Base-by-base conservation (phyloP, 2,329 filamentous ascomycete genomes). In the Fusarium lyarnte region DNA sequence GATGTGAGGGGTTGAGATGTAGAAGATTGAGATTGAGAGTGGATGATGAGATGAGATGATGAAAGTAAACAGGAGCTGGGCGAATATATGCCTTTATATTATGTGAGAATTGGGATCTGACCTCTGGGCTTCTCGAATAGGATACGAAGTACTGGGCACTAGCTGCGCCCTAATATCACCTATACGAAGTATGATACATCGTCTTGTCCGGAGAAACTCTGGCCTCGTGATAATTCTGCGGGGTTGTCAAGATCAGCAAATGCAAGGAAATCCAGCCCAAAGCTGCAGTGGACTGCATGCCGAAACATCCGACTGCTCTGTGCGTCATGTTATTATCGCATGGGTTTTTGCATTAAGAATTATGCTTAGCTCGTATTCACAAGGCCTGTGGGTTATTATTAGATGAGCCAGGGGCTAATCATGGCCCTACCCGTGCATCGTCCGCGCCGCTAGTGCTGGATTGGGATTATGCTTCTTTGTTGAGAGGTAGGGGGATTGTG, bases 311-410 rank as follows among this genome's bases (percentile, higher is more conserved):
- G 57, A 59, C 57, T 16, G 36, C 27, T 17, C 36, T 38, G 19
- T 52, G 36, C 46, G 36, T 53, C 27, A 36, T 53, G 35, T 27
- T 31, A 52, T 53, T 23, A 54, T 42, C 10, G 36, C 57, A 54
- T 35, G 46, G 57, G 12, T 33, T 14, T 41, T 54, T 42, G 39
- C 7, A 31, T 54, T 35, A 54, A 59, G 12, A 21, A 54, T 59
- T 59, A 59, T 59, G 57, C 57, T 59, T 59, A 54, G 29, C 57
- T 59, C 57, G 57, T 59, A 59, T 59, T 59, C 57, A 54, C 35
- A 17, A 27, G 35, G 25, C 13, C 11, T 7, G n/a, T 54, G 57
- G 36, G 35, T 54, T 59, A 59, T 59, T 42, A 54, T 54, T 54
- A 59, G 57, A 59, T 52, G 35, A 53, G 23, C n/a, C 35, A 58